Evolutionary conservation across 345 rosid genomes (phyloP), one percentile per base, ranked within the genome.

Genomic region (Nasturtium officinale): DNA sequence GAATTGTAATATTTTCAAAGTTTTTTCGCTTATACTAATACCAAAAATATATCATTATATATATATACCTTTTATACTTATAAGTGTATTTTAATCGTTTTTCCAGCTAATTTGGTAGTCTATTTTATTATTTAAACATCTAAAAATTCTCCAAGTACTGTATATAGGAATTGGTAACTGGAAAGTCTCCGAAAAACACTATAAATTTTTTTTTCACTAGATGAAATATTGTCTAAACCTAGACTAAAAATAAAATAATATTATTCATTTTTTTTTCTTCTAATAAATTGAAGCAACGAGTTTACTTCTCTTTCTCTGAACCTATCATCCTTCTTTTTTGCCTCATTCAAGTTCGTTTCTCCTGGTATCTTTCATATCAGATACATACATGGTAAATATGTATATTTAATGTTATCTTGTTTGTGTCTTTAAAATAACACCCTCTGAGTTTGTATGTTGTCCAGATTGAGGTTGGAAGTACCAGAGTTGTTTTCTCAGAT

Each of bases 401-500:
- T 26, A 12, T 29, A 20, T 68, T 10, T 42, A 37, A 17, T 50
- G 23, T 45, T 17, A 8, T 6, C 32, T 65, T 29, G 2, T 46
- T 53, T 62, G 47, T 70, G 48, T 37, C 38, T 63, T 47, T 67
- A 65, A 46, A 65, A 5, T 45, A 43, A 37, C 45, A 23, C 9
- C 18, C 28, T 54, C 4, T 63, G 65, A 8, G 47, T 69, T 55
- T 6, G 51, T 43, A 16, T 35, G 33, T 42, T 65, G 62, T 56
- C n/a, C 23, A 65, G 72, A 50, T 65, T 65, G 54, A 58, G 42
- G 58, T 10, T 40, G 16, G 5, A 29, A 58, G 48, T 71, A 71
- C 16, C 43, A 57, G 47, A 57, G 56, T 5, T 23, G 64, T 65
- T 77, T 52, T 74, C 73, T 81, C 85, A 83, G 90, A 89, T 89